Evolutionary conservation across 164 flowering plant genomes (phyloP).

Genomic region (Piper betle): DNA sequence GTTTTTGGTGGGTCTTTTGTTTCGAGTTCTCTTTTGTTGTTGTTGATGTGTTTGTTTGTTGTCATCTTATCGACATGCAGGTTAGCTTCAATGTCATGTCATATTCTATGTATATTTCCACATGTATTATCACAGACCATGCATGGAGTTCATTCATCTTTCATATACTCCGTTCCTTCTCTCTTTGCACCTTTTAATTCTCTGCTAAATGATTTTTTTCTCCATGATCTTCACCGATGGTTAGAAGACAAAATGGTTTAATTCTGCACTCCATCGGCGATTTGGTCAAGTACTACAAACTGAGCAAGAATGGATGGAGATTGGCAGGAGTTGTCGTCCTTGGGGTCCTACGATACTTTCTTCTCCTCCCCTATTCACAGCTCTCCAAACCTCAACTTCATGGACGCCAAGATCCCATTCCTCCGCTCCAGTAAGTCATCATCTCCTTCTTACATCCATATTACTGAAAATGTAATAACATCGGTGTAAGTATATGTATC

Average conservation of each 20-base stretch:
- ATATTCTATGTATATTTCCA: too few species aligned
- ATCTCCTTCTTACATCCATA: neutral
- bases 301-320: constrained; percentile 61
- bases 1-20: neutral
- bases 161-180: too few species aligned
- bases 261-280: neutral
- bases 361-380: constrained; percentile 53
- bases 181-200: neutral
- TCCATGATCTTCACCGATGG: neutral
- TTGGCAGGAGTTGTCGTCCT: constrained; percentile 63
- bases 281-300: neutral
- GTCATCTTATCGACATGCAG: neutral
- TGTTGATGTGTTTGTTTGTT: neutral
- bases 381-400: constrained; percentile 76
- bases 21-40: neutral
- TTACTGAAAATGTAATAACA: neutral
- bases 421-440: constrained; percentile 38
- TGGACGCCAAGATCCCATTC: constrained; percentile 34
- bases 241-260: neutral
- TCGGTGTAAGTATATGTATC: neutral
- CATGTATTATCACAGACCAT: too few species aligned
- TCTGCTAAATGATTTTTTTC: constrained; percentile 5
- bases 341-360: constrained; percentile 41
- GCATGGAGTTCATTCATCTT: too few species aligned
- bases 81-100: too few species aligned